Evolutionary conservation across 2,329 filamentous ascomycete species (phyloP), one percentile per base, ranked within the genome.

Genomic region (Aspergillus calidoustus): DNA sequence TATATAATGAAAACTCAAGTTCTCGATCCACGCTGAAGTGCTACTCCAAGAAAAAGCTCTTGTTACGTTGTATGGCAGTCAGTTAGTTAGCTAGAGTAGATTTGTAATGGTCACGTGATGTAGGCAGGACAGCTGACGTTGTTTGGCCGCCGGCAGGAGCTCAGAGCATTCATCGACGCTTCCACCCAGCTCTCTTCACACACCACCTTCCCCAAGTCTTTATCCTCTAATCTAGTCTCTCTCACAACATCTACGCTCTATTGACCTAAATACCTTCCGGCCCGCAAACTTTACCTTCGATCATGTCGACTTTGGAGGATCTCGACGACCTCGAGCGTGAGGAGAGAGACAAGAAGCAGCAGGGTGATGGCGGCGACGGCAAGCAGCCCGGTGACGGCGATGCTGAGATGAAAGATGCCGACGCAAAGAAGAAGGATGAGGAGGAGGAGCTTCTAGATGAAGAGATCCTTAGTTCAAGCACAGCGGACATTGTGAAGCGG

Each of bases 401-500:
- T 81, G 89, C 89, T 54, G 92, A 96, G 61, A 97, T 97, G 93
- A 89, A 94, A 77, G 93, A 97, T 76, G 89, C 88, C 11, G 89
- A 97, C 76, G 89, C 87, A 9, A 89, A 78, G 47, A 84, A 86
- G 68, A 84, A 83, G 66, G 81, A 88, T 60, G 86, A 87, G 71
- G 89, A 91, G 71, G 91, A 94, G 53, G 90, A 96, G 69, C 86
- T 93, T 58, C 86, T 99, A 67, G 94, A 98, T 79, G 89, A 94
- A 59, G 95, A 99, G 82, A 94, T 99, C 72, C 87, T 98, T 64
- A 90, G 88, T 77, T 89, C 96, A 71, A 94, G 90, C 83, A 98
- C 95, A 82, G 89, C 92, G 82, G 95, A 99, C 82, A 96, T 99
- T 73, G 85, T 92, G 73, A 96, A 93, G 72, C 88, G 95, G 78